A percentile compares a stretch with the other conserved stretches of the same genome.
phyloP scores from a whole-genome alignment of 148 eudicot genomes.

The Talinum fruticosum region DNA sequence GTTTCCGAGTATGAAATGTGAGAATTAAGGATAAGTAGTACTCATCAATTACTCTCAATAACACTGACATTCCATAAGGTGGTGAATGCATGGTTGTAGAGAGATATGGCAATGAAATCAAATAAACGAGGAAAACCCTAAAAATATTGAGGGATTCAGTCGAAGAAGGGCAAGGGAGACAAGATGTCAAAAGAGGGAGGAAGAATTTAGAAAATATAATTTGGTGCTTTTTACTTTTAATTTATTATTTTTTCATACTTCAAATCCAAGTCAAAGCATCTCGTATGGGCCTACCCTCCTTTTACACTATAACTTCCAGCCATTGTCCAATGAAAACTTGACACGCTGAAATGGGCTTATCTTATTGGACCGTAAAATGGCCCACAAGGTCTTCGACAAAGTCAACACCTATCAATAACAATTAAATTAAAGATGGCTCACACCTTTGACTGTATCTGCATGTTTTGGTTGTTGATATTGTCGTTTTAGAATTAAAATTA shows the following conservation, averaged over 20 bases:
- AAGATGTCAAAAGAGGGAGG: neutral
- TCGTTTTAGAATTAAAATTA: neutral
- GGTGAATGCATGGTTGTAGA: too few relatives aligned
- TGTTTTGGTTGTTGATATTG: neutral
- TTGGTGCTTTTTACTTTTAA: neutral
- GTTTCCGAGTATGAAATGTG: too few relatives aligned
- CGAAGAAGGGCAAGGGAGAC: neutral
- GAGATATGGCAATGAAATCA: neutral
- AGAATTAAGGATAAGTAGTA: too few relatives aligned
- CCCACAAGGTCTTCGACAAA: slow-evolving; percentile 6
- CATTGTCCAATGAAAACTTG: neutral
- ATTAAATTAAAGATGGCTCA: slow-evolving; percentile 6
- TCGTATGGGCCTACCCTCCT: neutral
- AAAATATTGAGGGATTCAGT: neutral
- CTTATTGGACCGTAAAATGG: neutral
- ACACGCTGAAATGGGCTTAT: neutral
- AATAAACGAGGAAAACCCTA: neutral
- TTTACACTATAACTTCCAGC: neutral
- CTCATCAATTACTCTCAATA: too few relatives aligned
- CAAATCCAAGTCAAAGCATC: slow-evolving; percentile 1
- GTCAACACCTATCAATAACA: neutral
- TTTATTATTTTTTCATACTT: neutral
- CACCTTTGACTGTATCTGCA: neutral
- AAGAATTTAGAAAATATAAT: neutral
- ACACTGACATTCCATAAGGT: too few relatives aligned